Evolutionary conservation across 2,329 filamentous ascomycete genomes (phyloP), one percentile per base, ranked within the genome.

Genomic region (Diaporthe humulicola): DNA sequence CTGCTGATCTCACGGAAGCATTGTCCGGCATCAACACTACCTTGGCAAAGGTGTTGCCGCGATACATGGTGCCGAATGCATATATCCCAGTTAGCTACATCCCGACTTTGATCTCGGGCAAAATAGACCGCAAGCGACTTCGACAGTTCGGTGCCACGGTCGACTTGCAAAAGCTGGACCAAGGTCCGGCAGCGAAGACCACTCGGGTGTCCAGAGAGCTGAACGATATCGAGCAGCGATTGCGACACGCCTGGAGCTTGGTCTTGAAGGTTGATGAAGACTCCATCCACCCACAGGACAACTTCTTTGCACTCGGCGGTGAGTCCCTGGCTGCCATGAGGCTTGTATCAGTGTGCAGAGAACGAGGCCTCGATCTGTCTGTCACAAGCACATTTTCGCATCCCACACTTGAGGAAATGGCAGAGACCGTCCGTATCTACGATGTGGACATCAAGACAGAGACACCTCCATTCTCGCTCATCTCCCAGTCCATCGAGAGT

Each of bases 321-420:
- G 85, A 88, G 70, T 87, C 86, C 0, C 82, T 88, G 7, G 77
- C 81, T 4, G 86, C 86, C 0, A 87, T 88, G 84, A 81, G 81
- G 52, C 80, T 88, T 2, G 84, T 85, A 0, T 83, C 84, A 7
- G 81, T 81, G 19, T 82, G 82, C 30, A 82, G 84, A 10, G 70
- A 78, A 2, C 78, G 82, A 50, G 83, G 83, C 30, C 70, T 76
- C 28, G 73, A 72, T 4, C 52, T 76, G 2, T 83, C 82, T 0
- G 87, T 88, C 3, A 81, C 83, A 6, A 83, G 86, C 58, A 83
- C 87, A 30, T 88, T 88, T 78, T 70, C 76, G 2, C 81, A 86
- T 69, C 84, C 86, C 33, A 84, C 80, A 10, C 80, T 88, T 5
- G 79, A 85, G 1, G 84, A 81, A 0, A 89, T 90, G 87, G 86